Conservation (phyloP, 148 eudicot genomes). For the Camellia granthamiana region DNA sequence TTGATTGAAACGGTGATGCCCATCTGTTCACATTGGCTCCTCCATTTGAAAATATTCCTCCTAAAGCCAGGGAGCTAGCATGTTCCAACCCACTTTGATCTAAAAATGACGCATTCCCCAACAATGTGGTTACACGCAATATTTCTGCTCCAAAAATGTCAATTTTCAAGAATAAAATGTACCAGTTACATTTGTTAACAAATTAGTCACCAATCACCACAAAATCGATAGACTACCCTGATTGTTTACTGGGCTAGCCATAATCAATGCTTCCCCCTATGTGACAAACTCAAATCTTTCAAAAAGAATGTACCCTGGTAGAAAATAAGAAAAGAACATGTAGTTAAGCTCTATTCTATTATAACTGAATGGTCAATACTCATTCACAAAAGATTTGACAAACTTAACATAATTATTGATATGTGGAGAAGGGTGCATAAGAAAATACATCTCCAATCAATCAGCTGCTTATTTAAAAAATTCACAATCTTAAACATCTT, state of each 20-base stretch:
- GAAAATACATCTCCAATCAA: not conserved
- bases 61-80: constrained; percentile 92
- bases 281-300: constrained; percentile 7
- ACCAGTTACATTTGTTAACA: constrained; percentile 81
- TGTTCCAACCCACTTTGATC: constrained; percentile 98
- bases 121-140: constrained; percentile 94
- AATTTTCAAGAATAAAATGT: constrained; percentile 94
- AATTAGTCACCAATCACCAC: constrained; percentile 67
- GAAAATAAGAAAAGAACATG: not conserved
- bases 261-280: constrained; percentile 25
- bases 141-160: constrained; percentile 99
- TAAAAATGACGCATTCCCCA: constrained; percentile 99
- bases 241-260: constrained; percentile 46
- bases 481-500: not conserved
- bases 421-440: not conserved
- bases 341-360: constrained; percentile 5
- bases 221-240: constrained; percentile 51
- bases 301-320: not conserved
- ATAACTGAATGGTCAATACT: not conserved
- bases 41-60: constrained; percentile 91
- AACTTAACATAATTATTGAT: not conserved
- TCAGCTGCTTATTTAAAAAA: not conserved
- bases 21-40: constrained; percentile 97
- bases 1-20: constrained; percentile 93
- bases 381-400: constrained; percentile 8